These are phyloP conservation scores for Kitagawia praeruptora DNA, from an alignment of 129 eudicot genomes.

Conservation along the genomic window DNA sequence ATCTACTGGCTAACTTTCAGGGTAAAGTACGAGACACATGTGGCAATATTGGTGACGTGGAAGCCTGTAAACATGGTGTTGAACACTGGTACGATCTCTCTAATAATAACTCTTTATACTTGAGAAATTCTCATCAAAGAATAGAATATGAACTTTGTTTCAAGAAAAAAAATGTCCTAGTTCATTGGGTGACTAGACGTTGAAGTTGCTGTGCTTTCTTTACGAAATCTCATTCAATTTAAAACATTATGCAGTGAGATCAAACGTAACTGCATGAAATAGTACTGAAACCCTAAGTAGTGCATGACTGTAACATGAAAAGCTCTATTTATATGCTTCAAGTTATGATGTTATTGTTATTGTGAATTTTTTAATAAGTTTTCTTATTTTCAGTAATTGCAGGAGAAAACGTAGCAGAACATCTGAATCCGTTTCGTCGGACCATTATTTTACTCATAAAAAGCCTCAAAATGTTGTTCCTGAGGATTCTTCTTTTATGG, in stretches of 20 bases:
- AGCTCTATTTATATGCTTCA: no score
- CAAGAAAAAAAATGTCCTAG: background rate
- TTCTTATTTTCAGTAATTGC: conserved; percentile 47
- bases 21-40: background rate
- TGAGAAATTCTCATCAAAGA: background rate
- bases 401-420: conserved; percentile 14
- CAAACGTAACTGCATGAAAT: no score
- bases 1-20: background rate
- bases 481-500: no score
- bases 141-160: background rate
- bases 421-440: no score
- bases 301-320: background rate
- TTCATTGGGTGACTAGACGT: background rate
- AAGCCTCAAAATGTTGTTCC: no score
- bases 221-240: background rate
- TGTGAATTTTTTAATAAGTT: background rate
- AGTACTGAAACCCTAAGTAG: background rate
- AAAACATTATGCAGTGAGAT: no score
- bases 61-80: background rate
- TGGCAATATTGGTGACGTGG: background rate
- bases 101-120: no score
- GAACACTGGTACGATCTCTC: background rate
- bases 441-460: no score
- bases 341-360: background rate
- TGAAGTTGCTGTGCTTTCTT: background rate